Base-by-base conservation (phyloP, 2,329 filamentous ascomycete species). In the Sclerotinia glacialis region DNA sequence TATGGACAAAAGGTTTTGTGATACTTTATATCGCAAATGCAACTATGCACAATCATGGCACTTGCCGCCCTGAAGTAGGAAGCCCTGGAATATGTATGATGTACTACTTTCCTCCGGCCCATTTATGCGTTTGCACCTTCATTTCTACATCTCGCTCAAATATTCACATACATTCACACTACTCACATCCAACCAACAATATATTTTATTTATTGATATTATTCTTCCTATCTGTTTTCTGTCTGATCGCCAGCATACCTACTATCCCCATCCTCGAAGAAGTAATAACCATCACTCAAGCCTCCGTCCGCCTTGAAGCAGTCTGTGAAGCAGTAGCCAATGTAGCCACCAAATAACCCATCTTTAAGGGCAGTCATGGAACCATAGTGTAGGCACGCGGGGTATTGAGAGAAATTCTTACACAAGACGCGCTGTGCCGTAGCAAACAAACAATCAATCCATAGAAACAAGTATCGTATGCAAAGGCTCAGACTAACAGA, bases 361-460 rank as follows among this genome's bases (percentile, higher is more conserved):
- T 44, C 58, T 34, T 23, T 49, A 28, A 40, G 40, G 50, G 28
- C 52, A 54, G 44, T 6, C 21, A n/a, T 49, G 12, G 37, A 47
- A 46, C 21, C 42, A 23, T 60, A 49, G 44, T 37, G 58, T 21
- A 37, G 44, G 28, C 28, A 34, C 44, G 26, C 44, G 8, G 58
- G 56, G 58, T 60, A 60, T 60, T 34, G 47, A 37, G 31, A 26
- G 11, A 34, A 28, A 49, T 28, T 60, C 49, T 60, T n/a, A n/a
- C n/a, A 60, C 58, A 60, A 49, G 28, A 49, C 28, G 31, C 16
- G 31, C 44, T 37, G 31, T 49, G 58, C 44, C 18, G 40, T 58
- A 58, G 37, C 54, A 58, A 60, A 60, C 44, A 60, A 60, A 14
- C 44, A 37, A 23, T 60, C 58, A 49, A 60, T 49, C 44, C 44